phyloP scores from a whole-genome alignment of 1,139 yeast genomes.

The Protomyces inouyei region DNA sequence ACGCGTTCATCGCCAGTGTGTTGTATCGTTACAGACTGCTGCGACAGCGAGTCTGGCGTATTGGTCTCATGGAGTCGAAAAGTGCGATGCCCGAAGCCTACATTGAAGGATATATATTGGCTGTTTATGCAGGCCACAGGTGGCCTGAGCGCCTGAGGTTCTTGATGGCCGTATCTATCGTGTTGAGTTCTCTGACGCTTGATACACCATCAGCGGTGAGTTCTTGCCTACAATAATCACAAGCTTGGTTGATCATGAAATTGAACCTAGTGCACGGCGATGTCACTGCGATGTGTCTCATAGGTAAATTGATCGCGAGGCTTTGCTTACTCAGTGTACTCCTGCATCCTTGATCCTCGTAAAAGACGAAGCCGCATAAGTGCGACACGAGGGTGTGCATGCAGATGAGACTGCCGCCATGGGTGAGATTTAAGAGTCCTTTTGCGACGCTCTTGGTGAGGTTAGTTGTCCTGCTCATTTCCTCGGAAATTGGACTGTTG shows the following conservation, averaged over 20 bases:
- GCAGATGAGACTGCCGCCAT: no score
- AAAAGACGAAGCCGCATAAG: no score
- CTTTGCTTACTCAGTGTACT: no score
- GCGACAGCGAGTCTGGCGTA: slow-evolving; percentile 46
- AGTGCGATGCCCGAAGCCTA: slow-evolving; percentile 73
- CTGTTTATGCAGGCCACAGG: slow-evolving; percentile 87
- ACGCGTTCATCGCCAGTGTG: slow-evolving; percentile 70
- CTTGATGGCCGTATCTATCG: slow-evolving; percentile 65
- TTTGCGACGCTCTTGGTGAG: no score
- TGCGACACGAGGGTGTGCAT: no score
- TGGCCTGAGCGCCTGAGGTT: slow-evolving; percentile 81
- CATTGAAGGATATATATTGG: slow-evolving; percentile 79
- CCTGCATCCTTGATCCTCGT: no score
- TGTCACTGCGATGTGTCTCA: neutral
- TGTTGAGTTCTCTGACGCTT: slow-evolving; percentile 55
- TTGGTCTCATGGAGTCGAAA: slow-evolving; percentile 74
- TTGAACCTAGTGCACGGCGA: slow-evolving; percentile 47
- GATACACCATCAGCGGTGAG: slow-evolving; percentile 61
- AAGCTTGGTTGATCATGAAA: slow-evolving; percentile 77
- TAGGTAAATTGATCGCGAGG: slow-evolving; percentile 29
- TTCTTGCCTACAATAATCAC: slow-evolving; percentile 75
- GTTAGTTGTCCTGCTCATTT: no score
- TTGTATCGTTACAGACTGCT: slow-evolving; percentile 37
- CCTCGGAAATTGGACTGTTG: no score
- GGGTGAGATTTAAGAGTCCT: no score